Conservation (phyloP, 2,329 filamentous ascomycete species). For the Arthrinium puccinioides region DNA sequence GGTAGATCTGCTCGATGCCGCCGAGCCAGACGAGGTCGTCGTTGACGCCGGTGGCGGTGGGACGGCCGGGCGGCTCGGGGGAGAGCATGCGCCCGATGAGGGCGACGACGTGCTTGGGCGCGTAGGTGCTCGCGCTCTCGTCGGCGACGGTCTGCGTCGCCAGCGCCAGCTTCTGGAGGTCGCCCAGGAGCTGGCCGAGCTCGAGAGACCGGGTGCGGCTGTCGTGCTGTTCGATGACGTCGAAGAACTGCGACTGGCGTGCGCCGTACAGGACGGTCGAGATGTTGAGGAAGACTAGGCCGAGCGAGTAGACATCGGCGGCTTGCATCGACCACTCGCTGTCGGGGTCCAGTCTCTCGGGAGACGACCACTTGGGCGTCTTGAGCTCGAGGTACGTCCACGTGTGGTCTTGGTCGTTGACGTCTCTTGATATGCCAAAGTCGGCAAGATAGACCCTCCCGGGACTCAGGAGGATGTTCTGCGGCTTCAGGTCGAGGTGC, state of each 20-base stretch:
- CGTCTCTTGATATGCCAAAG: constrained; percentile 41
- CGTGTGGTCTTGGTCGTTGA: constrained; percentile 35
- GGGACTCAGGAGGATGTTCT: constrained; percentile 37
- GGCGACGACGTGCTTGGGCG: constrained; percentile 30
- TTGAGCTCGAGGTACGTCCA: constrained; percentile 33
- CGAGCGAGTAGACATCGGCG: constrained; percentile 41
- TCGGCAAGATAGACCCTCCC: constrained; percentile 40
- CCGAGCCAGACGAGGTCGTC: constrained; percentile 35
- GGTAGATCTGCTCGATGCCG: constrained; percentile 40
- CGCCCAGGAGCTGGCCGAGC: constrained; percentile 27
- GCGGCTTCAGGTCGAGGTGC: constrained; percentile 40
- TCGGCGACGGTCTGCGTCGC: constrained; percentile 30
- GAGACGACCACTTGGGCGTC: constrained; percentile 37
- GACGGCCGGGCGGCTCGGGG: constrained; percentile 21
- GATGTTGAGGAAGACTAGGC: constrained; percentile 36
- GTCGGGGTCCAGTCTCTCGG: constrained; percentile 30
- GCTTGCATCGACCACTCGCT: constrained; percentile 36
- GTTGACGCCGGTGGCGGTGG: constrained; percentile 28
- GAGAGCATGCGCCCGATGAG: constrained; percentile 30
- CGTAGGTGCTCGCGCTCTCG: constrained; percentile 28
- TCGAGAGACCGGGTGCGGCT: constrained; percentile 17
- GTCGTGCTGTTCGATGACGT: constrained; percentile 23
- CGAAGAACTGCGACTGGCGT: constrained; percentile 30
- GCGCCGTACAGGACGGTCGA: constrained; percentile 35
- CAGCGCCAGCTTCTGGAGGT: constrained; percentile 26